These are phyloP conservation scores for Thelonectria blattea DNA, from an alignment of 2,329 filamentous ascomycete genomes.

Conservation along the genomic window DNA sequence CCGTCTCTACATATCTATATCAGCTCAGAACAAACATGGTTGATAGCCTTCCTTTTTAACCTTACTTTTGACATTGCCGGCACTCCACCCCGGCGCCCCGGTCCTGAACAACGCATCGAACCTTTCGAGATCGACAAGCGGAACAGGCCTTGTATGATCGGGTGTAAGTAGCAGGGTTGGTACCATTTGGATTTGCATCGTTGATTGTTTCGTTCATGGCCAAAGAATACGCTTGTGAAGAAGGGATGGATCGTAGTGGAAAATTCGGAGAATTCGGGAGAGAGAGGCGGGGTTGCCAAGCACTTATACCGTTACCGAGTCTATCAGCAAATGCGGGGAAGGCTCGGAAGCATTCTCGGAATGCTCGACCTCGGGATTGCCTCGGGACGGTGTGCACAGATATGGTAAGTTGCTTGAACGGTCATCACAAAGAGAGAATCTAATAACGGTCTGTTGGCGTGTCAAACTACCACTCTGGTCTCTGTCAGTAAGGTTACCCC, in stretches of 20 bases:
- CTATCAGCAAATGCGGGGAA: not conserved
- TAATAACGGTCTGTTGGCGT: no score
- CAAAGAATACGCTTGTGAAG: not conserved
- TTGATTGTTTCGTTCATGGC: not conserved
- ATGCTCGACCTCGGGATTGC: not conserved
- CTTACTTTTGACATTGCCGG: not conserved
- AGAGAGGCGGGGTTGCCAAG: not conserved
- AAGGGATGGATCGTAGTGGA: not conserved
- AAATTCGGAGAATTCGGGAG: slow-evolving; percentile 2
- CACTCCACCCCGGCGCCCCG: not conserved
- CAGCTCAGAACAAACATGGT: not conserved
- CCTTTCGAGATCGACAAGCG: not conserved
- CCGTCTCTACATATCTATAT: not conserved
- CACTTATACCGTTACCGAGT: not conserved
- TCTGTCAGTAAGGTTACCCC: not conserved
- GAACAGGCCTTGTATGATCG: not conserved
- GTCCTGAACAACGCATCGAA: not conserved
- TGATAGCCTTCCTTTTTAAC: not conserved
- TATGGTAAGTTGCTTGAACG: no score
- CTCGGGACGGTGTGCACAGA: no score
- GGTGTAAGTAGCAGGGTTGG: not conserved
- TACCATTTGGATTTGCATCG: not conserved
- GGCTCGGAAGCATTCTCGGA: not conserved
- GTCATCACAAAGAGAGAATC: no score
- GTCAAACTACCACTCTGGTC: not conserved